These are phyloP conservation scores for Verticillium nonalfalfae DNA, from an alignment of 2,329 filamentous ascomycete species.

Conservation along the genomic window DNA sequence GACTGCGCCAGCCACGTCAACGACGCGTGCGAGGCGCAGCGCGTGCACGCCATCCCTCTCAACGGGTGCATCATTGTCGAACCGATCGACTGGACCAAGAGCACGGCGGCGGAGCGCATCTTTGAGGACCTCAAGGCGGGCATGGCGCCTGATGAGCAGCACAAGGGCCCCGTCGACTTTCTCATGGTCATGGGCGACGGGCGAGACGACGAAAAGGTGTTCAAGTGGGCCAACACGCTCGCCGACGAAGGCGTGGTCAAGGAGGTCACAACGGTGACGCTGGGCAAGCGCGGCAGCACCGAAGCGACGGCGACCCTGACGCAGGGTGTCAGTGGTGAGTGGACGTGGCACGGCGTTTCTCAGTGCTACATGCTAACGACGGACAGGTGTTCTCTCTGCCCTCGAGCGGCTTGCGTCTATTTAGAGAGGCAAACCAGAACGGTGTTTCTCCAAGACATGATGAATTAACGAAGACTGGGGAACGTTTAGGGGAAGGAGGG, in stretches of 20 bases:
- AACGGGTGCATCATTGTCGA: conserved; percentile 81
- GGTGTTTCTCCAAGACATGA: too few relatives aligned
- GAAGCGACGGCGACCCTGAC: conserved; percentile 80
- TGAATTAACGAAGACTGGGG: too few relatives aligned
- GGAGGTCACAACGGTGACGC: conserved; percentile 76
- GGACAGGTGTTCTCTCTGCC: neutral
- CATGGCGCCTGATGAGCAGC: conserved; percentile 22
- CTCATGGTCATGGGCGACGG: conserved; percentile 86
- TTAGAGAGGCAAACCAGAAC: neutral
- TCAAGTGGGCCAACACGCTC: conserved; percentile 85
- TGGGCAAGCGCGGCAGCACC: conserved; percentile 75
- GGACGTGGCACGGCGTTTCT: neutral
- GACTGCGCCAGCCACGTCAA: conserved; percentile 96
- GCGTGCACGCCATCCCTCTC: conserved; percentile 75
- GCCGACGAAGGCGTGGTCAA: conserved; percentile 51
- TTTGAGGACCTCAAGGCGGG: conserved; percentile 50
- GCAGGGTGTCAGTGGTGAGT: conserved; percentile 83
- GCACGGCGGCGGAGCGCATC: conserved; percentile 70
- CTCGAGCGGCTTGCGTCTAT: neutral
- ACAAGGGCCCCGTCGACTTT: conserved; percentile 62
- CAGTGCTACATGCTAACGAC: neutral
- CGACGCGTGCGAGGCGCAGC: conserved; percentile 78
- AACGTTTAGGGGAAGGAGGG: too few relatives aligned
- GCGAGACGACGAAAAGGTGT: conserved; percentile 88
- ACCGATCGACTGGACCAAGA: conserved; percentile 81